Conservation (phyloP, 306 rosid genomes). For the Pyrus bretschneideri region DNA sequence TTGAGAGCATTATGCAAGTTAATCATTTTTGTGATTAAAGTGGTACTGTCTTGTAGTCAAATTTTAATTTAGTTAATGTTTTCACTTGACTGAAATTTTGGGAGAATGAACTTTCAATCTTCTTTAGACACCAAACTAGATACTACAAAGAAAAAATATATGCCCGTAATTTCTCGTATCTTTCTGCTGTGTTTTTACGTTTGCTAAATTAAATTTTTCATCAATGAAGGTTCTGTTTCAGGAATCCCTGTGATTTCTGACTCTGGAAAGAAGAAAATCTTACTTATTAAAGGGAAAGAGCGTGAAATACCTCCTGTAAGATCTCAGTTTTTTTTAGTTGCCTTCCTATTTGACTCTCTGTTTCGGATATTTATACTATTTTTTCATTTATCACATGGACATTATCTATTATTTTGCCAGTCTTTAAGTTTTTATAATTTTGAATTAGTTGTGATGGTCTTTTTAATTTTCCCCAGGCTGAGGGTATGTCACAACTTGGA, state of each 20-base stretch:
- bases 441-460: neutral
- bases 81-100: neutral
- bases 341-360: neutral
- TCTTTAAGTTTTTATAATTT: neutral
- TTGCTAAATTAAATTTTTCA: constrained; percentile 31
- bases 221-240: constrained; percentile 62
- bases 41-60: neutral
- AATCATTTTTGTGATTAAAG: neutral
- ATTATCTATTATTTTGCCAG: neutral
- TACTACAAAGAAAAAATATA: neutral
- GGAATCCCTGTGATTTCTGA: constrained; percentile 59
- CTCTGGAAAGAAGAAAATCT: constrained; percentile 73
- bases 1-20: neutral
- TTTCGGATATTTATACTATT: neutral
- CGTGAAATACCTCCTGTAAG: constrained; percentile 58
- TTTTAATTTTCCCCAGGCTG: constrained; percentile 21
- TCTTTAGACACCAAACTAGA: neutral
- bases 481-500: constrained; percentile 39
- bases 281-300: constrained; percentile 83
- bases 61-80: neutral
- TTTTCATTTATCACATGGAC: neutral
- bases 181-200: constrained; percentile 1
- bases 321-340: neutral
- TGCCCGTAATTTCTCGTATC: neutral
- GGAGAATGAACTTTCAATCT: neutral